Evolutionary conservation across 2,329 filamentous ascomycete species (phyloP), one percentile per base, ranked within the genome.

Genomic region (Lasiodiplodia sp.): DNA sequence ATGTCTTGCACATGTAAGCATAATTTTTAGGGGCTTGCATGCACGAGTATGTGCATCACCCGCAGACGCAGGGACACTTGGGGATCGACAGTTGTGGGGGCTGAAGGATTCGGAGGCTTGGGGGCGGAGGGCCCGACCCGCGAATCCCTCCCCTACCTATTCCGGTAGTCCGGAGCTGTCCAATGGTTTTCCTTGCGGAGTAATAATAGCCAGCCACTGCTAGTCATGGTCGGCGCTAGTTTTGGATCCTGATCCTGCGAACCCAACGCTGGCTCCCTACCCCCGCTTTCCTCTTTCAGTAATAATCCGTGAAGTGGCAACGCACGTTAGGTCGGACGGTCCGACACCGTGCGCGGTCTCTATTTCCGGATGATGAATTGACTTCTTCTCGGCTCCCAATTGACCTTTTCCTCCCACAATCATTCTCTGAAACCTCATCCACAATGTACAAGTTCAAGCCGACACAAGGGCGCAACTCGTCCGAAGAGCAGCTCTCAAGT

Each of bases 361-460:
- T 56, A 56, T 56, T 56, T 56, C 18, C 14, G 53, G 51, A 31
- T 18, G 14, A 14, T 16, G 25, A 14, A 31, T 56, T 31, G 25
- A 55, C 2, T 23, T 51, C 7, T 28, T 31, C 11, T 18, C 12
- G 18, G 18, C 5, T 38, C 53, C 34, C 28, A 18, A 18, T 23
- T 21, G 10, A 11, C 34, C 8, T 16, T 12, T 16, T 21, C 4
- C 11, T 2, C 11, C 0, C 31, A 25, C 16, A 14, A 11, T 4
- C 18, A 14, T 8, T 16, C 55, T 12, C 1, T 18, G 34, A 12
- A 14, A 2, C 2, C 12, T 14, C 34, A 4, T 12, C 25, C n/a
- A 25, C n/a, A 7, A 58, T 58, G 55, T 58, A 58, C 34, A 58
- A 58, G 34, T 40, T 58, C 21, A 58, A 58, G 55, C 4, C 55